A percentile compares a stretch with the other conserved stretches of the same genome.
phyloP scores from a whole-genome alignment of 345 rosid genomes.

The Erysimum cheiranthoides region DNA sequence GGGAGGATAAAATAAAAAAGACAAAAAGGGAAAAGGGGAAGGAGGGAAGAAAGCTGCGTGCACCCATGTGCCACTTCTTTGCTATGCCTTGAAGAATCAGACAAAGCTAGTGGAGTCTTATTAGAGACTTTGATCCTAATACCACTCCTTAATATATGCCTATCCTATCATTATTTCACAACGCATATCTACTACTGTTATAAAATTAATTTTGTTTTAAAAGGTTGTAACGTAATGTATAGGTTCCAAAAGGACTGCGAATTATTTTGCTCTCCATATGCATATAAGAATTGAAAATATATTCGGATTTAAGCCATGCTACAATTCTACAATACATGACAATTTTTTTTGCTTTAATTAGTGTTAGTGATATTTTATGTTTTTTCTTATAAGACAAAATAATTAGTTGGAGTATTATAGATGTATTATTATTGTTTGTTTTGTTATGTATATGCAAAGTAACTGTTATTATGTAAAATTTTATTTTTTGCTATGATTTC shows the following conservation, averaged over 20 bases:
- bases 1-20: slow-evolving; percentile 19
- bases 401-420: no score
- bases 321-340: no score
- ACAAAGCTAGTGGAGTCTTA: slow-evolving; percentile 29
- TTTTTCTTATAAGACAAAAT: no score
- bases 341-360: no score
- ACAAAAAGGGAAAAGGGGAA: neutral
- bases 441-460: no score
- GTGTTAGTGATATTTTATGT: no score
- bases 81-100: slow-evolving; percentile 46
- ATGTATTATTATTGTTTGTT: no score
- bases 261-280: neutral
- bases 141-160: slow-evolving; percentile 42
- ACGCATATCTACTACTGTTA: slow-evolving; percentile 7
- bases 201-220: neutral
- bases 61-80: slow-evolving; percentile 41
- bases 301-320: no score
- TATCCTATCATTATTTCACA: slow-evolving; percentile 39
- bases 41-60: slow-evolving; percentile 30
- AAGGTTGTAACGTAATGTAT: neutral
- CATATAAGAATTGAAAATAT: no score
- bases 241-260: neutral
- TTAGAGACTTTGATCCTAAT: slow-evolving; percentile 36
- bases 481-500: no score
- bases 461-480: no score